phyloP scores from a whole-genome alignment of 371 early-diverging fungal genomes.

The Choanephora cucurbitarum region DNA sequence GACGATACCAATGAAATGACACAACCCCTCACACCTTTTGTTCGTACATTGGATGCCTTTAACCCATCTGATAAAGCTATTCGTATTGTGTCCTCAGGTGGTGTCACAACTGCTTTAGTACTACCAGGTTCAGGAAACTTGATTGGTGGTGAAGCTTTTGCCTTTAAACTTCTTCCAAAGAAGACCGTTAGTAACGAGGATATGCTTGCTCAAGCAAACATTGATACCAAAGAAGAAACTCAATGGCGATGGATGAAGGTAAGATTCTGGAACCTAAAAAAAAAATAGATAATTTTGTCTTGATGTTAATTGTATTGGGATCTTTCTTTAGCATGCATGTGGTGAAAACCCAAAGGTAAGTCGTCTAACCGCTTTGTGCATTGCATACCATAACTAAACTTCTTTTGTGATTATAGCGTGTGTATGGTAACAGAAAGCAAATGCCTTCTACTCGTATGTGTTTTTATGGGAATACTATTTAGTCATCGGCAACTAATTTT shows the following conservation, averaged over 20 bases:
- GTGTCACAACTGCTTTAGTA: constrained; percentile 76
- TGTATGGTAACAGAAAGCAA: constrained; percentile 31
- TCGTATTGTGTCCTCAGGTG: constrained; percentile 69
- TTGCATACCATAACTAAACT: neutral
- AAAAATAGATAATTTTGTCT: too few species aligned
- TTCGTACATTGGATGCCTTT: constrained; percentile 59
- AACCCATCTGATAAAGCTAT: constrained; percentile 67
- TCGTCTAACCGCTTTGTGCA: neutral
- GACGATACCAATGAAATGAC: constrained; percentile 72
- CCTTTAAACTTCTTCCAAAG: constrained; percentile 58
- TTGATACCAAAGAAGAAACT: constrained; percentile 23
- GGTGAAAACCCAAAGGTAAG: constrained; percentile 78
- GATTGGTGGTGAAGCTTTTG: constrained; percentile 78
- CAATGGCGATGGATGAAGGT: constrained; percentile 72
- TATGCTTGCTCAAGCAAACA: constrained; percentile 62
- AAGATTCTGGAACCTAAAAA: too few species aligned
- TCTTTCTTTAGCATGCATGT: constrained; percentile 60
- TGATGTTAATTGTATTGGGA: neutral
- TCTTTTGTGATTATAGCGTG: constrained; percentile 10
- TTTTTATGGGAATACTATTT: too few species aligned
- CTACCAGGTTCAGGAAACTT: constrained; percentile 78
- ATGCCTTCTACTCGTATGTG: constrained; percentile 39
- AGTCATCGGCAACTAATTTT: too few species aligned
- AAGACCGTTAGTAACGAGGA: constrained; percentile 59
- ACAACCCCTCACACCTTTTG: constrained; percentile 58